phyloP scores from a whole-genome alignment of 768 basidiomycete species.

The Hygrophoropsis aurantiaca region DNA sequence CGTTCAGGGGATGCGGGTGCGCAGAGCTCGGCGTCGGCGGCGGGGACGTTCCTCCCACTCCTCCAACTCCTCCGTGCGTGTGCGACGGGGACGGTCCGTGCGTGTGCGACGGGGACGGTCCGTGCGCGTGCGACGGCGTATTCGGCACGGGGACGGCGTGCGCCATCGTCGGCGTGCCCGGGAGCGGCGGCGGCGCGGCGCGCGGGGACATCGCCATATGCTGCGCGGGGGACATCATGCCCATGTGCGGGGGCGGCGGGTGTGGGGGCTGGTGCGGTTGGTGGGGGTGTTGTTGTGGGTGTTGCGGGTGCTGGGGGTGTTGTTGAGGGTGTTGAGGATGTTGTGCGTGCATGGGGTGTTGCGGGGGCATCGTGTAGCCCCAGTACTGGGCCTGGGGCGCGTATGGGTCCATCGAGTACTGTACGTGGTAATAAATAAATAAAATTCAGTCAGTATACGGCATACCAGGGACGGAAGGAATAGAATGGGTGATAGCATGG shows the following conservation, averaged over 20 bases:
- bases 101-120: conserved; percentile 46
- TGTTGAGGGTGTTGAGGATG: conserved; percentile 48
- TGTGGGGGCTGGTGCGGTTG: conserved; percentile 39
- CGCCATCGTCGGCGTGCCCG: conserved; percentile 67
- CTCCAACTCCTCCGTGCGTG: conserved; percentile 44
- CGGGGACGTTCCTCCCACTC: conserved; percentile 51
- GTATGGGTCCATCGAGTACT: conserved; percentile 51
- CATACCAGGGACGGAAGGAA: no score
- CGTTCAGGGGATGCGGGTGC: conserved; percentile 35
- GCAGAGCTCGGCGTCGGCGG: conserved; percentile 66
- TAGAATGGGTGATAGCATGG: no score
- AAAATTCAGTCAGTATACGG: background rate
- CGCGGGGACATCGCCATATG: conserved; percentile 53
- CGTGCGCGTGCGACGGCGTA: conserved; percentile 44
- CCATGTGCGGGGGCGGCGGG: conserved; percentile 42
- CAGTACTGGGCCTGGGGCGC: conserved; percentile 37
- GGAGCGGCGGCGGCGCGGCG: conserved; percentile 55
- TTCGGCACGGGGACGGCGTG: conserved; percentile 60
- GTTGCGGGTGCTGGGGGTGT: conserved; percentile 28
- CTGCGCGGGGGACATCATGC: conserved; percentile 71
- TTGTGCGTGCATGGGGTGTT: conserved; percentile 33
- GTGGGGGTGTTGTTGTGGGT: conserved; percentile 46
- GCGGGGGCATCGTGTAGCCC: conserved; percentile 35
- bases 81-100: conserved; percentile 46
- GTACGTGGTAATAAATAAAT: background rate